Base-by-base conservation (phyloP, 2,329 filamentous ascomycete species). In the Paraconiothyrium brasiliense region DNA sequence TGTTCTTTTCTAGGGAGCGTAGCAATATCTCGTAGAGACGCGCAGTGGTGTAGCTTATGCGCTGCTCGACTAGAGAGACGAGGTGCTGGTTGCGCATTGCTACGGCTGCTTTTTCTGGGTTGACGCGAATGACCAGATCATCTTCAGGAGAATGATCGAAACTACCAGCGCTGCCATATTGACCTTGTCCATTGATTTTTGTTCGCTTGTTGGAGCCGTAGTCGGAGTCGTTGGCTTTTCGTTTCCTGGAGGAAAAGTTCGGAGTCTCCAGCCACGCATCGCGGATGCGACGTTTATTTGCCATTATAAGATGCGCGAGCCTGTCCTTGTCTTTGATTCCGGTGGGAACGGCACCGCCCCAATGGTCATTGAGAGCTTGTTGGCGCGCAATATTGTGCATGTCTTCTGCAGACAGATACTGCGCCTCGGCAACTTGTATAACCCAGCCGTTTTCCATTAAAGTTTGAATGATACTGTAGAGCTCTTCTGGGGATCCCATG, bases 91-190 rank as follows among this genome's bases (percentile, higher is more conserved):
- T 97, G 59, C 94, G 92, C 65, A 97, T 84, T 54, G 92, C 89
- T 10, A 97, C 92, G 7, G 90, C 83, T 61, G 93, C 92, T 77
- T 94, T 96, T 59, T 94, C 90, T 71, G 92, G 90, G 74, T 97
- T 97, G 58, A 97, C 84, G 32, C 90, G 88, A 52, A 98, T 83
- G 39, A 94, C 85, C 66, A 93, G 83, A 60, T 91, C 86, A 54
- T 88, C 86, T 89, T 96, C 73, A 20, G 64, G 59, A 8, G 67
- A 65, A 11, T 60, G 55, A 34, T 41, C 16, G n/a, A 3, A 55
- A 24, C 13, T 11, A 16, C 24, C 35, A n/a, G 32, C 22, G 34
- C 24, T 47, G 22, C 32, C 48, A 13, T 48, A 32, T 6, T 41
- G 32, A 9, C 57, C 49, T 14, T 58, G 61, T n/a, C 70, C 71